Conservation (phyloP, 805 yeast species). For the Lachancea cidri region DNA sequence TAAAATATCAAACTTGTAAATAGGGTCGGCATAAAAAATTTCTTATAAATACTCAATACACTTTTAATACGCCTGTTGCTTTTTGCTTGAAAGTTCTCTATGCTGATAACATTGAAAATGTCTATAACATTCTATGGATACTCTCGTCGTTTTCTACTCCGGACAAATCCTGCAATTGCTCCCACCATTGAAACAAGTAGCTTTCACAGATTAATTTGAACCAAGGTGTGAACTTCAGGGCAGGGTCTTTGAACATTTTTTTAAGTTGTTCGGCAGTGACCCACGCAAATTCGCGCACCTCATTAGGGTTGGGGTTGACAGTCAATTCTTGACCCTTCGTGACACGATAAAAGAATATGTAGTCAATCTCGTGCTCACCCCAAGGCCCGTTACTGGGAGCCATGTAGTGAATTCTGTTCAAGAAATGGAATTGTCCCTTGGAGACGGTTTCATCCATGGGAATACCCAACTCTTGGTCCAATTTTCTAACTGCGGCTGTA, state of each 20-base stretch:
- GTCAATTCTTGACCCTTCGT: slow-evolving; percentile 41
- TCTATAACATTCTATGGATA: slow-evolving; percentile 32
- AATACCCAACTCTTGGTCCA: slow-evolving; percentile 92
- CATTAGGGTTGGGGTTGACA: slow-evolving; percentile 65
- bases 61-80: background rate
- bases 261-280: slow-evolving; percentile 65
- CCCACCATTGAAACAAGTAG: slow-evolving; percentile 94
- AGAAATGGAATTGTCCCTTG: slow-evolving; percentile 63
- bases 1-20: slow-evolving; percentile 3
- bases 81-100: background rate
- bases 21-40: slow-evolving; percentile 1
- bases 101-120: background rate
- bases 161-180: slow-evolving; percentile 53
- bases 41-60: background rate
- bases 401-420: slow-evolving; percentile 93
- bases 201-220: slow-evolving; percentile 91
- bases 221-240: slow-evolving; percentile 93
- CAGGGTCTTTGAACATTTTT: slow-evolving; percentile 65
- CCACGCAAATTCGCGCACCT: slow-evolving; percentile 75
- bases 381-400: slow-evolving; percentile 78
- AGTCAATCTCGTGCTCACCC: slow-evolving; percentile 99
- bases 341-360: slow-evolving; percentile 73
- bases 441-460: slow-evolving; percentile 50
- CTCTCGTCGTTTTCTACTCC: slow-evolving; percentile 38
- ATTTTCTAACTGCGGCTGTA: slow-evolving; percentile 85